These are phyloP conservation scores for Cercophora sp. DNA, from an alignment of 495 filamentous ascomycete genomes.

Conservation along the genomic window DNA sequence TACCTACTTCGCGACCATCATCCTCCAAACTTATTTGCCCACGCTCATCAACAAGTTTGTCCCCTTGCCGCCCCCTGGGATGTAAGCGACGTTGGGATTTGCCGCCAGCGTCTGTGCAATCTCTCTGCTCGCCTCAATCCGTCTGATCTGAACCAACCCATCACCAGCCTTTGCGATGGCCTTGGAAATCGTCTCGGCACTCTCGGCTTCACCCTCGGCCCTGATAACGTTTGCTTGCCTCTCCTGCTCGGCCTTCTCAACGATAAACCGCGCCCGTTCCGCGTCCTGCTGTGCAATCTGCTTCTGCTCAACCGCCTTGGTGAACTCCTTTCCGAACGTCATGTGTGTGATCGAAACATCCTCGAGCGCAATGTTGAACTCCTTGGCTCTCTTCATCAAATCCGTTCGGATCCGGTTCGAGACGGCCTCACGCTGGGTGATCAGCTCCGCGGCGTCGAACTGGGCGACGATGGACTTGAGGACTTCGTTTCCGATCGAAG, in stretches of 20 bases:
- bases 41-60: constrained; percentile 57
- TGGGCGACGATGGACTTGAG: constrained; percentile 98
- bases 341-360: constrained; percentile 99
- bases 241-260: constrained; percentile 99
- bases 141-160: constrained; percentile 89
- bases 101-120: constrained; percentile 83
- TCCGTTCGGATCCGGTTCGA: constrained; percentile 92
- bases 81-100: constrained; percentile 95
- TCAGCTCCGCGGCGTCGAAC: constrained; percentile 98
- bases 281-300: constrained; percentile 99
- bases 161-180: constrained; percentile 89
- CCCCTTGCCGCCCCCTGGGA: constrained; percentile 71
- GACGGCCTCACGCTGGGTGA: constrained; percentile 97
- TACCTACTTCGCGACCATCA: background rate
- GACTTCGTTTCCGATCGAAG: constrained; percentile 99
- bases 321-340: constrained; percentile 99
- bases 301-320: constrained; percentile 97
- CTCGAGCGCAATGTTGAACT: constrained; percentile 99
- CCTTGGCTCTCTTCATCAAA: constrained; percentile 88
- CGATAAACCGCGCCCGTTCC: constrained; percentile 93
- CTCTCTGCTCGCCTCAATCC: constrained; percentile 95
- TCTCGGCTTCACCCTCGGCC: constrained; percentile 95
- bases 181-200: constrained; percentile 88
- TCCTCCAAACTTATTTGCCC: constrained; percentile 35
- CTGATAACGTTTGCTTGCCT: constrained; percentile 97